Evolutionary conservation across 2,329 filamentous ascomycete genomes (phyloP).

Genomic region (Phaeosphaeria sp.): DNA sequence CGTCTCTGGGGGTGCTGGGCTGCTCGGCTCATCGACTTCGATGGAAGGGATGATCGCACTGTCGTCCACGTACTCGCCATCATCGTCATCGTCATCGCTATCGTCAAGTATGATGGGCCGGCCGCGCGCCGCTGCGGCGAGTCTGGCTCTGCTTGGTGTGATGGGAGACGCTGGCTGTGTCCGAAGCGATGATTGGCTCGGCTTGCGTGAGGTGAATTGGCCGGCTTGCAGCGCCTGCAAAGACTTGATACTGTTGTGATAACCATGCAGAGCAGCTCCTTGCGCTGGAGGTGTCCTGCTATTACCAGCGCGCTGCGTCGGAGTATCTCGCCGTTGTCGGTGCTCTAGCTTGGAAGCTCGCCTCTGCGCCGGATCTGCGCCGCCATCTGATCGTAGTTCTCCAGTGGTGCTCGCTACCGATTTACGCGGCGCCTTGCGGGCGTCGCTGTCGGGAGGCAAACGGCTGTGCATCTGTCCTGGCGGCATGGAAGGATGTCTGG

Average conservation of each 20-base stretch:
- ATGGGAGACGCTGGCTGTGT: background rate
- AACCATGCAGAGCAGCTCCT: background rate
- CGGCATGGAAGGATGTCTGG: background rate
- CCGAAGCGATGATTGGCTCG: background rate
- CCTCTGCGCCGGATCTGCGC: background rate
- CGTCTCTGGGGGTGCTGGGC: background rate
- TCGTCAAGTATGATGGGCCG: background rate
- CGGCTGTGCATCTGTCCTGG: constrained; percentile 1
- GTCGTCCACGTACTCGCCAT: background rate
- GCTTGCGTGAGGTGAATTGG: background rate
- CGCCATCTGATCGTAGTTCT: background rate
- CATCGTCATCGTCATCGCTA: background rate
- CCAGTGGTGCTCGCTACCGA: background rate
- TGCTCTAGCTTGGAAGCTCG: background rate
- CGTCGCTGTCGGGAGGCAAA: constrained; percentile 1
- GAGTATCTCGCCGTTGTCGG: background rate
- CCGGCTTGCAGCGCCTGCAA: background rate
- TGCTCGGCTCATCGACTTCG: background rate
- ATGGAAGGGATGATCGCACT: background rate
- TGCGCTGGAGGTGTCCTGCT: background rate
- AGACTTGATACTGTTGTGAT: background rate
- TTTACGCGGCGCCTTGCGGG: constrained; percentile 2
- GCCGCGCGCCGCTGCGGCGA: background rate
- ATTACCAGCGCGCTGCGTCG: background rate
- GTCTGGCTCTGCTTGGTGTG: background rate